phyloP scores from a whole-genome alignment of 2,329 filamentous ascomycete species.

The Hymenotorrendiella dingleyae region DNA sequence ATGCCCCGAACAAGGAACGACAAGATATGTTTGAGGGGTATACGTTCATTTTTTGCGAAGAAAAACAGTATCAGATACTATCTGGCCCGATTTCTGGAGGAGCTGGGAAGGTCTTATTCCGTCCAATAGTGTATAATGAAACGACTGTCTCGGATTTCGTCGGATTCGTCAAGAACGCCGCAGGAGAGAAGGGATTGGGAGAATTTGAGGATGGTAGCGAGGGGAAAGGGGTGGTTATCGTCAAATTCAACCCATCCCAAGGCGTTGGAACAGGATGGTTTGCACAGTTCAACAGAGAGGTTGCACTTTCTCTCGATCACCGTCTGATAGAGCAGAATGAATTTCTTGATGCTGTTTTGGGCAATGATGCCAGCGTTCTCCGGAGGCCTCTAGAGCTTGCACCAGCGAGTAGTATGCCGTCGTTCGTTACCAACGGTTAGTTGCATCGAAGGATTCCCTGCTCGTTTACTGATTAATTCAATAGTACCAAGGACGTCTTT shows the following conservation, averaged over 20 bases:
- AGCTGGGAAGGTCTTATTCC: conserved; percentile 73
- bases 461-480: too few species aligned
- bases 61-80: conserved; percentile 69
- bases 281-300: conserved; percentile 57
- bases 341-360: conserved; percentile 83
- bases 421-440: conserved; percentile 9
- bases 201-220: conserved; percentile 57
- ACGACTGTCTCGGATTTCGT: conserved; percentile 73
- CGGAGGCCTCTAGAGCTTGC: conserved; percentile 60
- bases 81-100: conserved; percentile 70
- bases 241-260: conserved; percentile 62
- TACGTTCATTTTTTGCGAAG: conserved; percentile 81
- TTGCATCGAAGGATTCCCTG: too few species aligned
- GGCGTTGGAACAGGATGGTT: conserved; percentile 57
- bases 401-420: conserved; percentile 26
- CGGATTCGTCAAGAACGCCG: conserved; percentile 66
- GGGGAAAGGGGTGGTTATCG: conserved; percentile 69
- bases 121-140: conserved; percentile 51
- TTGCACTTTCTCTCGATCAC: conserved; percentile 70
- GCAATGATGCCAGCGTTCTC: conserved; percentile 68
- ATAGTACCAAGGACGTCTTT: too few species aligned
- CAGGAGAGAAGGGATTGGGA: conserved; percentile 66
- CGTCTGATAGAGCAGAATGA: conserved; percentile 83
- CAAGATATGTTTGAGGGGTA: conserved; percentile 76
- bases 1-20: conserved; percentile 62